A percentile compares a stretch with the other conserved stretches of the same genome.
phyloP scores from a whole-genome alignment of 108 stramenopile genomes.

The Nitzschia sp. region DNA sequence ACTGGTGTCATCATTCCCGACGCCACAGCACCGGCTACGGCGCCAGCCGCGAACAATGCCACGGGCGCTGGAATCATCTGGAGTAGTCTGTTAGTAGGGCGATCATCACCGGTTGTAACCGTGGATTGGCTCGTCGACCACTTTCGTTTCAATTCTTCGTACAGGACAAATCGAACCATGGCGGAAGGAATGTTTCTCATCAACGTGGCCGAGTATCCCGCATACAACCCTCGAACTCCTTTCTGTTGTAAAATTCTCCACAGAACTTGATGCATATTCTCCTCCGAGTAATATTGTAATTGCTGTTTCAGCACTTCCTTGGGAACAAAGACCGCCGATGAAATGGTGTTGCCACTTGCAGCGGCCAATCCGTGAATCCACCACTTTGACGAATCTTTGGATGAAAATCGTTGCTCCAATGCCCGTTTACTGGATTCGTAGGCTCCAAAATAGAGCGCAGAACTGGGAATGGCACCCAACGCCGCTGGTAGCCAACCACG shows the following conservation, averaged over 20 bases:
- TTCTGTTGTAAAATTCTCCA: constrained; percentile 23
- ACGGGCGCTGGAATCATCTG: constrained; percentile 12
- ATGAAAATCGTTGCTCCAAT: constrained; percentile 8
- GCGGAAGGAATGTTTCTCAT: constrained; percentile 74
- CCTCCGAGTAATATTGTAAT: constrained; percentile 33
- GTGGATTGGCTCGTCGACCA: constrained; percentile 3
- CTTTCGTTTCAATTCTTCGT: constrained; percentile 64
- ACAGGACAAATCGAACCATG: constrained; percentile 62
- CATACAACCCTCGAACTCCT: constrained; percentile 62
- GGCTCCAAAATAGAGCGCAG: constrained; percentile 76
- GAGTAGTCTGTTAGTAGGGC: too few relatives aligned
- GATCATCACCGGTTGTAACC: background rate
- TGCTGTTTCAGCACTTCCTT: constrained; percentile 80
- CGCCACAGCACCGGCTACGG: constrained; percentile 60
- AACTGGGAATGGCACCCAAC: constrained; percentile 71
- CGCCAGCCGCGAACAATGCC: constrained; percentile 57
- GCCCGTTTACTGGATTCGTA: constrained; percentile 62
- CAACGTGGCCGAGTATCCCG: constrained; percentile 64
- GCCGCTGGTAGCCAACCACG: constrained; percentile 57
- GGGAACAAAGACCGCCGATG: constrained; percentile 71
- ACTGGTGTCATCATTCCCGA: constrained; percentile 67
- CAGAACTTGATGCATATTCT: constrained; percentile 23
- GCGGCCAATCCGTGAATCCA: constrained; percentile 63
- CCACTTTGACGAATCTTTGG: background rate
- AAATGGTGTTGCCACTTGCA: constrained; percentile 69